These are phyloP conservation scores for Scleroderma citrinum DNA, from an alignment of 768 basidiomycete species.

Conservation along the genomic window DNA sequence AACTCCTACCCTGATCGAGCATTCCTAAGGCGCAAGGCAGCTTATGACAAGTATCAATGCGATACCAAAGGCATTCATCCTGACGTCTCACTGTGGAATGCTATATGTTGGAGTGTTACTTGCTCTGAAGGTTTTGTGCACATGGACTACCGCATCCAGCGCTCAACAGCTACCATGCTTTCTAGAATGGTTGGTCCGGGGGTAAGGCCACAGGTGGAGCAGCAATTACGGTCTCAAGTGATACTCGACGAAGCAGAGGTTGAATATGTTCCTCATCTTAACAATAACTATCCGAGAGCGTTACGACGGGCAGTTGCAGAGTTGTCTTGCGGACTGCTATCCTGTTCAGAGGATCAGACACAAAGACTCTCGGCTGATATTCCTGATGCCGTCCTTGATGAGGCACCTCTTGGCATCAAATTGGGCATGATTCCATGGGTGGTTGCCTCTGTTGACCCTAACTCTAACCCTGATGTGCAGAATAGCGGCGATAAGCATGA, in stretches of 20 bases:
- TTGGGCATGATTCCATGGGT: neutral
- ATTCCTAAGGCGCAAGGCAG: neutral
- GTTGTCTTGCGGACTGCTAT: neutral
- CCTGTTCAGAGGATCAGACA: neutral
- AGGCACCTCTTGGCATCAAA: neutral
- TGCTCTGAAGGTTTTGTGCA: no score
- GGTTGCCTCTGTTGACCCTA: neutral
- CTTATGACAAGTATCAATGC: neutral
- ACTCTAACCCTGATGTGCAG: neutral
- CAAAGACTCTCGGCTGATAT: neutral
- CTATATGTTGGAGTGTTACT: neutral
- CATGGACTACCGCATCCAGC: no score
- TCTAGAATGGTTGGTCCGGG: neutral
- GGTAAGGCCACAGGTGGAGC: neutral
- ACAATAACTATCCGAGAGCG: neutral
- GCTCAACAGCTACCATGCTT: neutral
- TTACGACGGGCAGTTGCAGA: neutral
- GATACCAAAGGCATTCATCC: neutral
- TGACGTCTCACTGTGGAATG: neutral
- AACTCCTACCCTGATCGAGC: neutral
- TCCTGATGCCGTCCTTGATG: neutral
- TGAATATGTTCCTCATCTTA: neutral
- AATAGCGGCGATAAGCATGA: neutral
- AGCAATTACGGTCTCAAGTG: neutral
- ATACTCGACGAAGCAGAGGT: neutral